Evolutionary conservation across 1,284 basidiomycete species (phyloP).

Genomic region (Xanthoconium separans): DNA sequence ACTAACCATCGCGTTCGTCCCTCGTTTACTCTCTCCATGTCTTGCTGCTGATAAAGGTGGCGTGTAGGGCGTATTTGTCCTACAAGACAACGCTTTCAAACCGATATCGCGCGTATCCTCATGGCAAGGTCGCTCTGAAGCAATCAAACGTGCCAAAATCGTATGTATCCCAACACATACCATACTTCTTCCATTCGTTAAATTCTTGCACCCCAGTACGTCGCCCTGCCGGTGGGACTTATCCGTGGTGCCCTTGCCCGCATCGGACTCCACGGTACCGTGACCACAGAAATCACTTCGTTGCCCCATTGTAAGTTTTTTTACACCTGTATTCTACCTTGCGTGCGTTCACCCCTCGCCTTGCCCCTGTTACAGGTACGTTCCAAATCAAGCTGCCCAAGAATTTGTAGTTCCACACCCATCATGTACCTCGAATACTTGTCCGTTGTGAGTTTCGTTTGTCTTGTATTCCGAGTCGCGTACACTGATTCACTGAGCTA

Average conservation of each 20-base stretch:
- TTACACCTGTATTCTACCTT: neutral
- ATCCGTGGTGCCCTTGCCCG: constrained; percentile 80
- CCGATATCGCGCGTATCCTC: constrained; percentile 80
- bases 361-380: constrained; percentile 49
- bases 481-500: too few species aligned
- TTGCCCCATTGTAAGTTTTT: constrained; percentile 83
- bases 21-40: too few species aligned
- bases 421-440: too few species aligned
- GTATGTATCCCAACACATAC: constrained; percentile 43
- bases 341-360: neutral
- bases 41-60: neutral
- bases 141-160: constrained; percentile 68
- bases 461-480: too few species aligned
- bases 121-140: constrained; percentile 72
- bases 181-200: neutral
- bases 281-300: constrained; percentile 75
- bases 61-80: constrained; percentile 84
- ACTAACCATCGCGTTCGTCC: constrained; percentile 82
- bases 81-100: constrained; percentile 90
- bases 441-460: too few species aligned
- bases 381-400: constrained; percentile 80
- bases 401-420: constrained; percentile 30
- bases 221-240: constrained; percentile 76
- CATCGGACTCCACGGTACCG: constrained; percentile 73
- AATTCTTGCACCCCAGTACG: constrained; percentile 51